These are phyloP conservation scores for Fraxinus dipetala DNA, from an alignment of 305 asterid genomes.

Conservation along the genomic window DNA sequence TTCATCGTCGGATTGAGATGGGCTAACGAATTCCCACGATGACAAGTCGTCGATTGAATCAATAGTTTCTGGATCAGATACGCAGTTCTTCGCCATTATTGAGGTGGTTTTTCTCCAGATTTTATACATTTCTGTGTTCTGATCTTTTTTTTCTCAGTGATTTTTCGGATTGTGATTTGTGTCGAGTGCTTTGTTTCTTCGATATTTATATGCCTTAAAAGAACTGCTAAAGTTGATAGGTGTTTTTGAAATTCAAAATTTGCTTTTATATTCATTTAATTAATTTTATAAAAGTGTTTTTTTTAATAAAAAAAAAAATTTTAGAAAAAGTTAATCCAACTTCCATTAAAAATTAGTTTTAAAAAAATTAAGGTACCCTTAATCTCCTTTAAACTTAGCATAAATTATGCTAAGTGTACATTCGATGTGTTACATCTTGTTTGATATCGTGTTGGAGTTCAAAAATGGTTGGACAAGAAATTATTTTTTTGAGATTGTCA, in stretches of 20 bases:
- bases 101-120: constrained; percentile 15
- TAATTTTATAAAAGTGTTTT: too few species aligned
- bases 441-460: too few species aligned
- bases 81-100: constrained; percentile 11
- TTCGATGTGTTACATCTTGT: too few species aligned
- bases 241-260: background rate
- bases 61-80: constrained; percentile 1
- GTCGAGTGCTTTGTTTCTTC: background rate
- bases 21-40: constrained; percentile 46
- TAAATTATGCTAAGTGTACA: too few species aligned
- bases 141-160: background rate
- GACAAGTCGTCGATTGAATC: constrained; percentile 26
- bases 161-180: background rate
- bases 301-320: too few species aligned
- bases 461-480: too few species aligned
- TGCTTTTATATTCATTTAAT: too few species aligned
- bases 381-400: too few species aligned
- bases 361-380: too few species aligned
- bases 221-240: background rate
- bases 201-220: background rate
- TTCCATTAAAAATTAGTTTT: too few species aligned
- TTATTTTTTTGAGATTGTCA: too few species aligned
- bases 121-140: constrained; percentile 14
- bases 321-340: too few species aligned
- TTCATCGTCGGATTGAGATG: constrained; percentile 31